Base-by-base conservation (phyloP, 2,329 filamentous ascomycete species). In the Sporothrix curviconia region DNA sequence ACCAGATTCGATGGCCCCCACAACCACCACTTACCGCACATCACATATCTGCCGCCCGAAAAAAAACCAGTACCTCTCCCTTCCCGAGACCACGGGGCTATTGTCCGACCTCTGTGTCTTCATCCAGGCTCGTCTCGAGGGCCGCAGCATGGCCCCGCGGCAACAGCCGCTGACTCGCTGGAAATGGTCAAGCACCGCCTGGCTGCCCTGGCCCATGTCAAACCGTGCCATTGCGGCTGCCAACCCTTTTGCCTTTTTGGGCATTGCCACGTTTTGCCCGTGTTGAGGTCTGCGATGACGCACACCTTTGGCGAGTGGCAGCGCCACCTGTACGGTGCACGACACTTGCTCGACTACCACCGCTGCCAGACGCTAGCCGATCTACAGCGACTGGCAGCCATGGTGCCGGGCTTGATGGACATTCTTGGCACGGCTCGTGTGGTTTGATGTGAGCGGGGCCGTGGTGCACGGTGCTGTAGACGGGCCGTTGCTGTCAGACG, bases 241-340 rank as follows among this genome's bases (percentile, higher is more conserved):
- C 1, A 69, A 76, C 34, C 74, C 73, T 0, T 67, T 75, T 50
- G 73, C 74, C 0, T 66, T 76, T 8, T 66, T 76, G 4, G 74
- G 72, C 1, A 76, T 76, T 17, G 73, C 73, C 0, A 72, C 71
- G 0, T 75, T 76, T 59, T 73, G n/a, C n/a, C 73, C 0, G 70
- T 76, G 34, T 72, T 25, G 74, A 76, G 12, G 73, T 76, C 0
- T 74, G 69, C 39, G 72, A 74, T 30, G 72, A 74, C 34, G 68
- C 71, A 0, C n/a, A 66, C 71, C 0, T 76, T 75, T 55, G 70
- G 70, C 0, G 66, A 70, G 49, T 69, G 73, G 73, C 59, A 70
- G 40, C 65, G 70, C 5, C 72, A 75, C 62, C 62, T 75, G 0
- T 66, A 70, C 37, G 73, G 73, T 1, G 73, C 73, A 0, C 69